Base-by-base conservation (phyloP, 176 grass and related monocot genomes). In the Carex littledalei region DNA sequence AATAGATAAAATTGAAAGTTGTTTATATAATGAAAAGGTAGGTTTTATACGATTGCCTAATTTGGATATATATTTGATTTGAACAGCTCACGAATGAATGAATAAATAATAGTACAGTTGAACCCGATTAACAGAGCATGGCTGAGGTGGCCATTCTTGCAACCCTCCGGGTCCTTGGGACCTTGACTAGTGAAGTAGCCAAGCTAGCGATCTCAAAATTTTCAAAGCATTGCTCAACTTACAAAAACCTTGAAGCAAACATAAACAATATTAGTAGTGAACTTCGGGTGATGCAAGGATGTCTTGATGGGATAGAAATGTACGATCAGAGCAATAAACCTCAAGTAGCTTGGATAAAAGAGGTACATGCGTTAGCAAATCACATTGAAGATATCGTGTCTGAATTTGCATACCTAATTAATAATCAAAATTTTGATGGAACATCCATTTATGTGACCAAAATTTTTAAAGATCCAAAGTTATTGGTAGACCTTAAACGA, bases 361-460 rank as follows among this genome's bases (percentile, higher is more conserved):
- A 87, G 43, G 81, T 94, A 12, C 64, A 63, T 16, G 86, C 65
- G 20, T 0, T 85, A 17, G 78, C 85, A 14, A 85, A 85, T 18
- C 73, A 76, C 2, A 84, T 91, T 10, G 76, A 87, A 45, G 87
- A 91, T 66, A 86, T 86, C 21, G 67, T 91, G 52, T 87, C 87
- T 10, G 82, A 89, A 67, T 91, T 89, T 75, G 50, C 67, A 0
- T 81, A 81, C 59, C 2, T 86, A 5, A 49, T 68, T 29, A 12
- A 15, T 32, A 20, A 81, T 26, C n/a, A 24, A 18, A 68, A 62
- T 16, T 54, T 72, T 47, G 52, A 66, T 34, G 45, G 84, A 3
- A 56, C 7, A 26, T 4, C 10, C 1, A 17, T 62, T 34, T 67
- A 70, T 39, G 2, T 91, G 16, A 37, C 39, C 4, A 31, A 8